A percentile compares a stretch with the other conserved stretches of the same genome.
Conservation (phyloP, 441 rosid genomes). For the Kokia cookei region DNA sequence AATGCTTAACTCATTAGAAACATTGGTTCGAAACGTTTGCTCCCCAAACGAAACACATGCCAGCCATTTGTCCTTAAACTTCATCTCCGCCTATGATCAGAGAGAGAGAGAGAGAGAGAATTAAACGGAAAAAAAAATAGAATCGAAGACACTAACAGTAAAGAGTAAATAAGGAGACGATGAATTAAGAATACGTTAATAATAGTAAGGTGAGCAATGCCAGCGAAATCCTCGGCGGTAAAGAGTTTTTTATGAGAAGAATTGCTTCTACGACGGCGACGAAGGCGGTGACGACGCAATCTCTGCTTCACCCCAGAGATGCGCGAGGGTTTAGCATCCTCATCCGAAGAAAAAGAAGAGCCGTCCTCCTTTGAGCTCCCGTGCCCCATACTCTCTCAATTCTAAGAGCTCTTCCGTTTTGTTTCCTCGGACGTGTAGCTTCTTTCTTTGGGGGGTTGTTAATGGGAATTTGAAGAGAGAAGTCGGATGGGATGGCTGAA, state of each 20-base stretch:
- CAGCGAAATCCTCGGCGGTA: conserved; percentile 63
- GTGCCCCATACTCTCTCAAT: conserved; percentile 35
- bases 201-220: conserved; percentile 82
- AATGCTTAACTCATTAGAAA: conserved; percentile 58
- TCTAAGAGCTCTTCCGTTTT: neutral
- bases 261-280: conserved; percentile 18
- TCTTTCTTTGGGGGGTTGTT: no score
- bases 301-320: conserved; percentile 33
- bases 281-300: conserved; percentile 35
- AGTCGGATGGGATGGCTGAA: no score
- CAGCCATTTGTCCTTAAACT: conserved; percentile 77
- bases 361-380: conserved; percentile 32
- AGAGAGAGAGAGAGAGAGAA: neutral
- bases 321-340: conserved; percentile 19
- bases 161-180: neutral
- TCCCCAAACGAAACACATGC: conserved; percentile 89
- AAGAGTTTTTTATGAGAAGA: conserved; percentile 28
- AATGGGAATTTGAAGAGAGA: neutral
- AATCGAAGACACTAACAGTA: neutral
- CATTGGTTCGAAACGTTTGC: conserved; percentile 69
- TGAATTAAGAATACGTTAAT: conserved; percentile 30
- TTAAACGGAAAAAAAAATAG: neutral
- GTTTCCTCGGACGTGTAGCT: neutral
- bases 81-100: conserved; percentile 65
- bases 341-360: neutral